Conservation (phyloP, 192 early-diverging fungal species). For the Coemansia sp. region DNA sequence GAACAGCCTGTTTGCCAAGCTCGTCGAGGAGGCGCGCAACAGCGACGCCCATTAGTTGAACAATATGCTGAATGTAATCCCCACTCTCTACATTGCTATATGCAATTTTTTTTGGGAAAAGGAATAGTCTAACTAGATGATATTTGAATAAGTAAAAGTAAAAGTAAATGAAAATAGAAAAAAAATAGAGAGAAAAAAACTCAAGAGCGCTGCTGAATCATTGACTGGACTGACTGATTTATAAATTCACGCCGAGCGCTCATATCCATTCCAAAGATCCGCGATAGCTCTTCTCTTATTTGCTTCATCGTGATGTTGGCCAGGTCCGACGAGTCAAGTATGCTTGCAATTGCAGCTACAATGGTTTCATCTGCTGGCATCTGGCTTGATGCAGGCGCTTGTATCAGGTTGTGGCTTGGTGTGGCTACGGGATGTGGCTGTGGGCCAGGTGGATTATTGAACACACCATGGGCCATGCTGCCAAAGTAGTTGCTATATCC, state of each 20-base stretch:
- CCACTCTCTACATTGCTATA: too few relatives aligned
- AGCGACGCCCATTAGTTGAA: not conserved
- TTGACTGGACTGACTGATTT: conserved; percentile 59
- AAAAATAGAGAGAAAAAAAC: not conserved
- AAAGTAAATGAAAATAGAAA: not conserved
- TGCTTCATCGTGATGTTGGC: conserved; percentile 73
- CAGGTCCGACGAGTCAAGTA: conserved; percentile 66
- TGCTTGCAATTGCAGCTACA: conserved; percentile 55
- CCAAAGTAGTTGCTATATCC: conserved; percentile 26
- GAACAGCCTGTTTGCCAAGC: conserved; percentile 6
- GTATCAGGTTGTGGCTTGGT: conserved; percentile 19
- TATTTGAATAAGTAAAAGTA: not conserved
- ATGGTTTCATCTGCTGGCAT: conserved; percentile 68
- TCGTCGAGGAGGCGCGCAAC: not conserved
- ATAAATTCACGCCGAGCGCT: conserved; percentile 59
- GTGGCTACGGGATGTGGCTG: conserved; percentile 14
- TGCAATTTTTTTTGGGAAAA: not conserved
- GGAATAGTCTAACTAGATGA: not conserved
- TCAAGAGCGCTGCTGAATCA: conserved; percentile 15
- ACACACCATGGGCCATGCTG: conserved; percentile 1
- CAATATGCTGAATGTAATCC: too few relatives aligned
- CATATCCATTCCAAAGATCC: conserved; percentile 68
- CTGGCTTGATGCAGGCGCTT: conserved; percentile 10
- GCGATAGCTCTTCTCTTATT: conserved; percentile 67
- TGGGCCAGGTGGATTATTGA: conserved; percentile 1